Base-by-base conservation (phyloP, 1,284 basidiomycete genomes). In the Rhizoctonia solani region DNA sequence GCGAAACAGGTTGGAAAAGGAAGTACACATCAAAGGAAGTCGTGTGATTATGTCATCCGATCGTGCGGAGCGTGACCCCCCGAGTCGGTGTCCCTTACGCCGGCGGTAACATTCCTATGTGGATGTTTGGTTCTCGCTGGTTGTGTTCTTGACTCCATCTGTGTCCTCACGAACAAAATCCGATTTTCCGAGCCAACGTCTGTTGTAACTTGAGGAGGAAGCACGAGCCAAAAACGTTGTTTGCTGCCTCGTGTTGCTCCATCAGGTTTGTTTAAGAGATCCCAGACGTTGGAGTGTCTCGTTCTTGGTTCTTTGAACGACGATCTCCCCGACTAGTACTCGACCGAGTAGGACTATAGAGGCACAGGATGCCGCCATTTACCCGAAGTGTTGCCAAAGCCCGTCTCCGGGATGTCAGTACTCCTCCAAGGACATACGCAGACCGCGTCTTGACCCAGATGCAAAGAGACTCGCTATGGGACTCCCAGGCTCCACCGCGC, bases 1-100 rank as follows among this genome's bases (percentile, higher is more conserved):
- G n/a, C n/a, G n/a, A n/a, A n/a, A n/a, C n/a, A n/a, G n/a, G n/a
- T n/a, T n/a, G n/a, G n/a, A n/a, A n/a, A n/a, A n/a, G n/a, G n/a
- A n/a, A n/a, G n/a, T n/a, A n/a, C n/a, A n/a, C n/a, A 61, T 61
- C 58, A 61, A 61, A 50, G 58, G 58, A 47, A 19, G 56, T 32
- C 37, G n/a, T n/a, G n/a, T n/a, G 58, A 37, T 61, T 61, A 61
- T n/a, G 19, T 61, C 30, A 61, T 50, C 44, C n/a, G n/a, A 19
- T 41, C 54, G 16, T 46, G 42, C 41, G 13, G 27, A 6, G 11
- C 42, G n/a, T 16, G 25, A 14, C 50, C 16, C 21, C 19, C 58
- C 58, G 46, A 2, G 29, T 13, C 58, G 58, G 58, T n/a, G 47
- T 49, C 44, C 30, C 16, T 29, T 37, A 32, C 58, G 13, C 58